These are phyloP conservation scores for Picea abies DNA, from an alignment of 83 land plant species.

Conservation along the genomic window DNA sequence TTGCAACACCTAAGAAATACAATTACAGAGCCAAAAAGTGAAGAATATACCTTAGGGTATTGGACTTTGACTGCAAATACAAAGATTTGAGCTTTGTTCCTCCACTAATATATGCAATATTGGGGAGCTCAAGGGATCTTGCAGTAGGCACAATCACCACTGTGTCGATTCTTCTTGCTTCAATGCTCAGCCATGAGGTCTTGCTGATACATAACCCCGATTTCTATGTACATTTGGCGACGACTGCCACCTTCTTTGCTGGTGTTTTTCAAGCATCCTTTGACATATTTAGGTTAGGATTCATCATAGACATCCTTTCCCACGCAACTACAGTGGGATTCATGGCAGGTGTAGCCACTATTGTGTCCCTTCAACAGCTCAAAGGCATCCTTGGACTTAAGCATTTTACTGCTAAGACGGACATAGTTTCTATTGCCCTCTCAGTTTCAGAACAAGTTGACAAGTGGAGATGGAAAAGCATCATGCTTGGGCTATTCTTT, in stretches of 20 bases:
- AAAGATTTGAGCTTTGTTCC: constrained; percentile 56
- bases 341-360: constrained; percentile 82
- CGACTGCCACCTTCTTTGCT: constrained; percentile 84
- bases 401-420: constrained; percentile 70
- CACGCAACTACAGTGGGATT: constrained; percentile 79
- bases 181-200: constrained; percentile 26
- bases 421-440: constrained; percentile 51
- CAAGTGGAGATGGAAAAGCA: constrained; percentile 24
- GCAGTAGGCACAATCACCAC: constrained; percentile 88
- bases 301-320: constrained; percentile 81
- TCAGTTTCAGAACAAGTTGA: constrained; percentile 8
- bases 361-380: no score
- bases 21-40: no score
- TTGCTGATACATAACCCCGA: constrained; percentile 34
- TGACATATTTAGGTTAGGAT: constrained; percentile 82
- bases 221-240: constrained; percentile 56
- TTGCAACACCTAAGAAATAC: no score
- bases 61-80: no score
- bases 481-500: constrained; percentile 27
- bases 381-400: constrained; percentile 29
- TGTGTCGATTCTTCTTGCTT: constrained; percentile 54
- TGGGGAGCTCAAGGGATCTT: constrained; percentile 85
- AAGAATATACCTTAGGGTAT: no score
- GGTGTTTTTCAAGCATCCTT: constrained; percentile 74
- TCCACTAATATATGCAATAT: constrained; percentile 37